A percentile compares a stretch with the other conserved stretches of the same genome.
Conservation (phyloP, 1,139 yeast genomes). For the Candida sp. region DNA sequence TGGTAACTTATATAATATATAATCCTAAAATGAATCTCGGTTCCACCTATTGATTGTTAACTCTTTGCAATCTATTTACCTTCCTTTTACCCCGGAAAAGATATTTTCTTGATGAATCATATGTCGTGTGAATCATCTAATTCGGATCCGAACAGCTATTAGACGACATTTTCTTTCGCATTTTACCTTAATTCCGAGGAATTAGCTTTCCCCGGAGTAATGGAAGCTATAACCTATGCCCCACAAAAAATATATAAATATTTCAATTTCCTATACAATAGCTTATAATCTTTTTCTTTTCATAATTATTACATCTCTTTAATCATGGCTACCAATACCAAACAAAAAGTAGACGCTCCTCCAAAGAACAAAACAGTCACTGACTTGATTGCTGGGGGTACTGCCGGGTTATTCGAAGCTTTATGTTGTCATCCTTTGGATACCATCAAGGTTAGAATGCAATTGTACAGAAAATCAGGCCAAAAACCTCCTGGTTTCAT, state of each 20-base stretch:
- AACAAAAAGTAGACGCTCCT: constrained; percentile 4
- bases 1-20: too few species aligned
- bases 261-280: not conserved
- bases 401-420: constrained; percentile 96
- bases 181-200: not conserved
- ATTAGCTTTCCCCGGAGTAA: constrained; percentile 1
- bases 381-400: constrained; percentile 93
- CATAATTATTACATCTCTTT: not conserved
- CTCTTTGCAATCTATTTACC: too few species aligned
- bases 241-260: not conserved
- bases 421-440: constrained; percentile 94
- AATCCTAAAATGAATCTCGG: too few species aligned
- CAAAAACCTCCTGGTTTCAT: constrained; percentile 82
- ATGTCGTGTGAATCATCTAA: too few species aligned
- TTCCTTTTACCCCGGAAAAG: too few species aligned
- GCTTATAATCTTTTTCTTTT: not conserved
- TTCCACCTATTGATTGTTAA: too few species aligned
- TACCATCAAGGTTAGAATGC: constrained; percentile 97
- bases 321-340: constrained; percentile 7
- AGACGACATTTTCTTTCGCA: too few species aligned
- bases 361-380: constrained; percentile 48
- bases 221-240: not conserved
- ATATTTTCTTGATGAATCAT: too few species aligned
- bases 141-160: too few species aligned
- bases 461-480: constrained; percentile 64